Conservation (phyloP, 371 early-diverging fungal genomes). For the Phascolomyces articulosus region DNA sequence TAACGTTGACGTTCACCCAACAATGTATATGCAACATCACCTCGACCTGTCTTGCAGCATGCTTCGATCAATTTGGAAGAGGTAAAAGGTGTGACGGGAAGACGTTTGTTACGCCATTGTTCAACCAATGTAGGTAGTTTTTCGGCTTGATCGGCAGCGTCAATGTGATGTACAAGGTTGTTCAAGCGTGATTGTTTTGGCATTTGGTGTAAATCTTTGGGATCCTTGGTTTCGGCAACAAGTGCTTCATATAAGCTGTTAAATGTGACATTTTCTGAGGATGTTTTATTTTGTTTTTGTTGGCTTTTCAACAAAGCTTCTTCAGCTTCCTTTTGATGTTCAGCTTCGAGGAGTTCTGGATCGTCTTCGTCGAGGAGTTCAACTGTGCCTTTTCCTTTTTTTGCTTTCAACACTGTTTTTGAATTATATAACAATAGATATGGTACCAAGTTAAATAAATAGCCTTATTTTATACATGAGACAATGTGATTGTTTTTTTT, state of each 20-base stretch:
- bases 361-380: constrained; percentile 24
- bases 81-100: constrained; percentile 31
- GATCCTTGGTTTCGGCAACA: constrained; percentile 17
- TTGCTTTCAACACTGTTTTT: constrained; percentile 17
- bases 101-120: constrained; percentile 40
- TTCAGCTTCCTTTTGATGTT: constrained; percentile 14
- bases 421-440: too few relatives aligned
- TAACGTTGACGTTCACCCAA: constrained; percentile 42
- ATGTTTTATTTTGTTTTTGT: background rate
- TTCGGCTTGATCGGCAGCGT: constrained; percentile 17
- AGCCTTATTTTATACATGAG: background rate
- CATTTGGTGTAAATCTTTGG: constrained; percentile 12
- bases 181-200: constrained; percentile 22
- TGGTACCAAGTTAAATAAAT: too few relatives aligned
- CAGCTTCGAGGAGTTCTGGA: constrained; percentile 24
- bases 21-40: constrained; percentile 37
- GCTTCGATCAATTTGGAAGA: constrained; percentile 26
- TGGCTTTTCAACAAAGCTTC: background rate
- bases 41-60: constrained; percentile 29
- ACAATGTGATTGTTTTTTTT: too few relatives aligned
- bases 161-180: constrained; percentile 18
- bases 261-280: constrained; percentile 1
- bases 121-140: constrained; percentile 31
- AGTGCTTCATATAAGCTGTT: constrained; percentile 9
- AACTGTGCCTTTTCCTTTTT: constrained; percentile 15